Percentiles rank a stretch among this genome's conserved stretches.
These are phyloP conservation scores for Cylindrotheca closterium DNA, from an alignment of 108 stramenopile species.

Conservation along the genomic window DNA sequence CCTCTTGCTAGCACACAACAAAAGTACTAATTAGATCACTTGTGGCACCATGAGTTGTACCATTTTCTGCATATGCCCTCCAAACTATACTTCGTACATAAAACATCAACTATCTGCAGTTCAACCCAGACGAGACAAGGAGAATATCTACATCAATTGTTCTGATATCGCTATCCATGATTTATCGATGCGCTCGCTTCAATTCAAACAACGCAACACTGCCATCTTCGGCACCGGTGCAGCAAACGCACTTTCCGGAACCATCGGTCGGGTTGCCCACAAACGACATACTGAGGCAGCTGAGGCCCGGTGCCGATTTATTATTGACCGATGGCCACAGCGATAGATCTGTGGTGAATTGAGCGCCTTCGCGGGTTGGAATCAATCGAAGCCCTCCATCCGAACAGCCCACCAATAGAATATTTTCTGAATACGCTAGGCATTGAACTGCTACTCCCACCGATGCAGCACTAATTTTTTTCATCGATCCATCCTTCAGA, in stretches of 20 bases:
- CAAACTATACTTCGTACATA: too few species aligned
- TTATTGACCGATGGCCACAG: constrained; percentile 55
- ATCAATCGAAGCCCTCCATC: constrained; percentile 67
- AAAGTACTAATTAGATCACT: too few species aligned
- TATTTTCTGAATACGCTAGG: constrained; percentile 38
- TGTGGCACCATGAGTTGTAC: too few species aligned
- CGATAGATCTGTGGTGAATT: constrained; percentile 51
- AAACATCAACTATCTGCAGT: too few species aligned
- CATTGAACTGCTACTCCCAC: constrained; percentile 49
- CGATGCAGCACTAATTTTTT: constrained; percentile 42
- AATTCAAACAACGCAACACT: constrained; percentile 66
- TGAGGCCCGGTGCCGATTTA: constrained; percentile 44
- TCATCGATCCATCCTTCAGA: constrained; percentile 31
- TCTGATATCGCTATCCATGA: too few species aligned
- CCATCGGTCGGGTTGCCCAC: constrained; percentile 19
- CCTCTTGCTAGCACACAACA: too few species aligned
- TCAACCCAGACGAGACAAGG: too few species aligned
- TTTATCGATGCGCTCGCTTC: constrained; percentile 21
- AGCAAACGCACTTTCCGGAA: constrained; percentile 44
- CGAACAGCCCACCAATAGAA: constrained; percentile 54
- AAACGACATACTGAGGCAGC: constrained; percentile 38
- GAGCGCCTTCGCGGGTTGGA: constrained; percentile 41
- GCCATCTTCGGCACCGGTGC: constrained; percentile 64
- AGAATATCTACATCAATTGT: too few species aligned
- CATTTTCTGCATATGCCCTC: too few species aligned